A percentile compares a stretch with the other conserved stretches of the same genome.
Evolutionary conservation across 495 filamentous ascomycete genomes (phyloP).

Genomic region (Xylaria curta): DNA sequence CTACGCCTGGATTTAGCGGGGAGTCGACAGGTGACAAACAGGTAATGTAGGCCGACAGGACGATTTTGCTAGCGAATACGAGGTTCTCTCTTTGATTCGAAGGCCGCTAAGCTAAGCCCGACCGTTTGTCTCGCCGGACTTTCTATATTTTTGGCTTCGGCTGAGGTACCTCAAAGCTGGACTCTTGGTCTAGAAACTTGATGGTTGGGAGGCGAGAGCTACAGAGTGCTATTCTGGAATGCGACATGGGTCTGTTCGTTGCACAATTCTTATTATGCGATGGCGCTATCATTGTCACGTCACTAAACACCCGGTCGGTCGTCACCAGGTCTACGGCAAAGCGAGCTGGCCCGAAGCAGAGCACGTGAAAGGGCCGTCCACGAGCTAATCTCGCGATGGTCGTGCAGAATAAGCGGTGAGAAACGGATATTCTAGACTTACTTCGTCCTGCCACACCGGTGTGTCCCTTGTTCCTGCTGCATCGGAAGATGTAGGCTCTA

Average conservation of each 20-base stretch:
- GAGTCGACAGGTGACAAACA: slow-evolving; percentile 1
- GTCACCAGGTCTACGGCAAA: background rate
- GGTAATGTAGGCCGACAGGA: background rate
- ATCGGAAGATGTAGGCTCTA: background rate
- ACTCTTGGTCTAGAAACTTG: background rate
- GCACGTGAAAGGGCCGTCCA: background rate
- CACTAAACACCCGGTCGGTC: slow-evolving; percentile 11
- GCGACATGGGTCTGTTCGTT: slow-evolving; percentile 1
- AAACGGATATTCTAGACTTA: background rate
- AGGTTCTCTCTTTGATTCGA: background rate
- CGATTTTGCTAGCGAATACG: slow-evolving; percentile 21
- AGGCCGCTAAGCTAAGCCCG: background rate
- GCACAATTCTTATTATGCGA: slow-evolving; percentile 6
- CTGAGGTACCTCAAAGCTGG: background rate
- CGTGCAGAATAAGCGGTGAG: slow-evolving; percentile 27
- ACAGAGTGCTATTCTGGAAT: background rate
- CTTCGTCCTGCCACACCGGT: background rate
- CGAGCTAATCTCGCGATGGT: slow-evolving; percentile 8
- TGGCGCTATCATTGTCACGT: slow-evolving; percentile 7
- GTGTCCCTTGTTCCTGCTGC: background rate
- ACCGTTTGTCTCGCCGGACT: background rate
- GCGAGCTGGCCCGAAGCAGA: background rate
- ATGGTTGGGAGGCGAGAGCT: background rate
- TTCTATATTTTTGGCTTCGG: background rate
- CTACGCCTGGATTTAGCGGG: background rate